Evolutionary conservation across 257 asterid genomes (phyloP).

Genomic region (Jasminum sambac): DNA sequence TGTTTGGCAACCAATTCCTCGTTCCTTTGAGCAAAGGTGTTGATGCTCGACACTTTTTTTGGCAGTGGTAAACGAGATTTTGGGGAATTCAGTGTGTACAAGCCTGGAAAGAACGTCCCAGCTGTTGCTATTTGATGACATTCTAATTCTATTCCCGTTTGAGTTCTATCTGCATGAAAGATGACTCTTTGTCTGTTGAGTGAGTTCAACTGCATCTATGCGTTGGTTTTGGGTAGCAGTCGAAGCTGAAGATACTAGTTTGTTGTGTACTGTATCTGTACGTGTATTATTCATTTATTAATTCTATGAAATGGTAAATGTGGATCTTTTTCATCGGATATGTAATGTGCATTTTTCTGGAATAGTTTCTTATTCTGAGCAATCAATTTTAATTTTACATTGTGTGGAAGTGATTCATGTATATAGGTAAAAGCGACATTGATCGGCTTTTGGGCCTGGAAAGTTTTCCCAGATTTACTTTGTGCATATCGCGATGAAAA

Average conservation of each 20-base stretch:
- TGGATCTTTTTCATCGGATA: too few species aligned
- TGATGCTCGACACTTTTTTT: constrained; percentile 51
- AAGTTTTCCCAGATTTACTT: too few species aligned
- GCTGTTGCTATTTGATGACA: constrained; percentile 19
- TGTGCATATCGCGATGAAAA: too few species aligned
- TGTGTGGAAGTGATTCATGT: too few species aligned
- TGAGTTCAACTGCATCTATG: background rate
- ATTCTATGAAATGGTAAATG: background rate
- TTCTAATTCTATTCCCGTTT: background rate
- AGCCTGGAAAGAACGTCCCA: constrained; percentile 42
- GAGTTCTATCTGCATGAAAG: background rate
- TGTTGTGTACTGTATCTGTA: background rate
- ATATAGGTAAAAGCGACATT: too few species aligned
- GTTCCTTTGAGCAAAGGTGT: constrained; percentile 45
- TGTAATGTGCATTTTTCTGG: too few species aligned
- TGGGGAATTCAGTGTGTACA: constrained; percentile 84
- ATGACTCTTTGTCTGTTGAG: background rate
- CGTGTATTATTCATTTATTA: background rate
- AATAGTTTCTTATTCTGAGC: too few species aligned
- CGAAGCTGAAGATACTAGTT: background rate
- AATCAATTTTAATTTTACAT: too few species aligned
- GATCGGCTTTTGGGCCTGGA: too few species aligned
- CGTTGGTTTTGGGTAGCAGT: background rate
- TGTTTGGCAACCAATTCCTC: constrained; percentile 19
- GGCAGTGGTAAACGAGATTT: constrained; percentile 94